phyloP scores from a whole-genome alignment of 345 rosid genomes.

The Gossypium arboreum region DNA sequence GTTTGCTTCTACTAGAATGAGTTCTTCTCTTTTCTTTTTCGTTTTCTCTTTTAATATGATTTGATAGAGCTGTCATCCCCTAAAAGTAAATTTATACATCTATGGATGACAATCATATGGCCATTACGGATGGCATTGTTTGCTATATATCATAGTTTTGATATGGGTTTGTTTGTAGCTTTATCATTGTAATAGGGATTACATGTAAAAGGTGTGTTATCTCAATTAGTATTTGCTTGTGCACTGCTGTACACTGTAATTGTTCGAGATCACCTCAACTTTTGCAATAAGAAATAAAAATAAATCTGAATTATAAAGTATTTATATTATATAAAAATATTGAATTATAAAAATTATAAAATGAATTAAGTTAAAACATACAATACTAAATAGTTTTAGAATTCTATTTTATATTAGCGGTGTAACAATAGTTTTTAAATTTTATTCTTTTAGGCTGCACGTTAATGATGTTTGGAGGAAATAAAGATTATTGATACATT shows the following conservation, averaged over 20 bases:
- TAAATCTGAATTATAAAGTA: not conserved
- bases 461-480: too few species aligned
- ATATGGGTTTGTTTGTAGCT: not conserved
- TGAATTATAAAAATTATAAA: too few species aligned
- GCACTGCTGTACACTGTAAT: not conserved
- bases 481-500: too few species aligned
- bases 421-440: too few species aligned
- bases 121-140: slow-evolving; percentile 15
- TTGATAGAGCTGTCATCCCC: slow-evolving; percentile 5
- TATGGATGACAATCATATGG: not conserved
- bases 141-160: slow-evolving; percentile 8
- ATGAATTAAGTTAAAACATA: too few species aligned
- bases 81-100: not conserved
- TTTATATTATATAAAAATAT: too few species aligned
- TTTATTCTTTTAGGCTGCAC: too few species aligned
- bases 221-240: not conserved
- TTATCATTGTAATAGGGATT: not conserved
- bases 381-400: too few species aligned
- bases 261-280: not conserved
- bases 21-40: not conserved
- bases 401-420: too few species aligned
- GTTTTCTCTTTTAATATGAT: not conserved
- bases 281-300: not conserved
- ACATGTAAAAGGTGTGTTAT: not conserved
- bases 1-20: not conserved